Percentiles rank a stretch among this genome's conserved stretches.
Evolutionary conservation across 331 rosid species (phyloP).

Genomic region (Malus hybrid): DNA sequence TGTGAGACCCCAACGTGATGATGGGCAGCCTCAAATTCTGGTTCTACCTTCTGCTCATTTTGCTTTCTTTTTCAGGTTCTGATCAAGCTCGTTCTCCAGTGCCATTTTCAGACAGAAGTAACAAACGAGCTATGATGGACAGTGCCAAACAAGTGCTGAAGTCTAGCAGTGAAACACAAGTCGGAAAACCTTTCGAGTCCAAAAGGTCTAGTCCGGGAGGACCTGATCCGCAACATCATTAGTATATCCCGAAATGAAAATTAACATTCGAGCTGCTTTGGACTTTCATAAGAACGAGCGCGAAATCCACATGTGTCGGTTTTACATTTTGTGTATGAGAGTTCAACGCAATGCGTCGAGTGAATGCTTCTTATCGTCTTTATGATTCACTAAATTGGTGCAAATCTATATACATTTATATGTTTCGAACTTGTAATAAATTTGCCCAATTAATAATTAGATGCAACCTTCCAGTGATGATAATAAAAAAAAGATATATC

Average conservation of each 20-base stretch:
- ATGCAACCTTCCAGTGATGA: not conserved
- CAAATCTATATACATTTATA: not conserved
- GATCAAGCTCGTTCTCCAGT: not conserved
- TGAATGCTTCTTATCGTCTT: not conserved
- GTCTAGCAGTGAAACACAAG: conserved; percentile 9
- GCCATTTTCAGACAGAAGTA: not conserved
- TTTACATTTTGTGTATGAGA: not conserved
- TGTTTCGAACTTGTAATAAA: not conserved
- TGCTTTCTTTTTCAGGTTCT: conserved; percentile 5
- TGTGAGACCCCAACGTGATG: not conserved
- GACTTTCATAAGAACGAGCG: not conserved
- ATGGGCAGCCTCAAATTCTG: conserved; percentile 8
- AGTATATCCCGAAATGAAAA: not conserved
- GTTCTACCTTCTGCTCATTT: not conserved
- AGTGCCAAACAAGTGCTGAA: conserved; percentile 9
- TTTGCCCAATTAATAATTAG: not conserved
- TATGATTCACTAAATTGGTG: not conserved
- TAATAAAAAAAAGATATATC: not conserved
- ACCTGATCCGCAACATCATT: conserved; percentile 24
- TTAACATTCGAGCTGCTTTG: not conserved
- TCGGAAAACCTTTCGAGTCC: not conserved
- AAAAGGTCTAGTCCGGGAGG: conserved; percentile 10
- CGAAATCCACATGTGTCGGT: not conserved
- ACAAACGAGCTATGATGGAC: not conserved
- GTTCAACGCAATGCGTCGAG: not conserved